Base-by-base conservation (phyloP, 2,329 filamentous ascomycete genomes). In the Biscogniauxia sp. region DNA sequence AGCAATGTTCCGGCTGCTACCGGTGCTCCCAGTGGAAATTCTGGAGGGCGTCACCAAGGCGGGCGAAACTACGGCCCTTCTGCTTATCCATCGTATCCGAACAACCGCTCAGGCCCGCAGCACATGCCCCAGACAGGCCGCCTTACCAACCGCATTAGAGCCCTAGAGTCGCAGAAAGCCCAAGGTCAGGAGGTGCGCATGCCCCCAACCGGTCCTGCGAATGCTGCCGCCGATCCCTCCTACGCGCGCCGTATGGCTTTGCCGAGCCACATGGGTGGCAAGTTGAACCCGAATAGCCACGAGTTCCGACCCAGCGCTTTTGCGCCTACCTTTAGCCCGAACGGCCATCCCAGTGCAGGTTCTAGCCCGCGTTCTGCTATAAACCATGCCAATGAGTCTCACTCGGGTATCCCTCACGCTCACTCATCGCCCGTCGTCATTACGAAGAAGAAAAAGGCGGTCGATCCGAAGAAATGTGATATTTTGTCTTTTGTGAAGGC, bases 271-370 rank as follows among this genome's bases (percentile, higher is more conserved):
- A 77, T 84, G 68, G 78, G 79, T 3, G 79, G 79, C 53, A 86
- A 87, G 73, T 72, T 89, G 67, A 89, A 89, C 64, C 86, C 86
- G 6, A 87, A 86, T 68, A 88, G 82, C 67, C 81, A 85, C 71
- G 93, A 97, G 70, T 98, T 97, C 77, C 88, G 90, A 65, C 95
- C 94, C 19, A 96, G 89, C 69, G 88, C 91, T 4, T 89, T 89
- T 63, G 93, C 93, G 0, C 84, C 85, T 52, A 82, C 89, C 1
- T 98, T 99, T 77, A 94, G 88, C 67, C 94, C 91, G 5, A 91
- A 78, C 54, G 80, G 82, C 23, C 80, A 82, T 53, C 79, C 81
- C n/a, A 91, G 89, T 71, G 82, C 85, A 53, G 82, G 85, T 41
- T 92, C 91, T 2, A 96, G 90, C 71, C 91, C 92, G 28, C 83